Base-by-base conservation (phyloP, 192 early-diverging fungal genomes). In the Ambispora gerdemannii region DNA sequence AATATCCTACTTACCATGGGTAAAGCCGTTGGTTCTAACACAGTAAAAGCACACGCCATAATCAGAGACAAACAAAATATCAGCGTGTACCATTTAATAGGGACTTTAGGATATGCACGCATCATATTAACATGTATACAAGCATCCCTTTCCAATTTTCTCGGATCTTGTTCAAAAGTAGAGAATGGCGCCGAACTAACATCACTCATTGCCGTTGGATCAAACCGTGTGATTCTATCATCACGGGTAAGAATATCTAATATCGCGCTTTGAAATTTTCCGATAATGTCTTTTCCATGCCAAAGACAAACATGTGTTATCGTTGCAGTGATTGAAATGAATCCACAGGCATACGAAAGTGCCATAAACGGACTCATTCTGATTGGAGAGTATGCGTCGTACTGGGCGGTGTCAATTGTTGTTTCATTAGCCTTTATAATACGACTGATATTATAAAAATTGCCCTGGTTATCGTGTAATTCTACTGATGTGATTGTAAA, bases 251-350 rank as follows among this genome's bases (percentile, higher is more conserved):
- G 38, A 6, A 43, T 15, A n/a, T 62, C 67, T 1, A 25, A 30
- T 28, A 56, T 64, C 53, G 73, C 50, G 0, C 50, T 70, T 35
- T 62, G 75, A 30, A 80, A 74, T 47, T 84, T 82, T 24, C 59
- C 67, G 38, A 76, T 61, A 62, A 89, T 81, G 51, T 88, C 76
- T 52, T 74, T 71, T 49, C 89, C 83, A 53, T 91, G 83, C 77
- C 81, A 88, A 11, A 93, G 71, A n/a, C 63, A 62, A n/a, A 84
- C 81, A 71, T 93, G 89, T 19, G 80, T 76, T 8, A 93, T n/a
- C 10, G 82, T 67, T 30, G 84, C 77, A 11, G 83, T 70, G 64
- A 91, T 66, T 49, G 77, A 77, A 25, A 85, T 76, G 63, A 89
- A 86, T 36, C 79, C 78, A 20, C 84, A 75, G 70, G 76, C 80